Conservation (phyloP, 2,329 filamentous ascomycete species). For the Ustulina deusta region DNA sequence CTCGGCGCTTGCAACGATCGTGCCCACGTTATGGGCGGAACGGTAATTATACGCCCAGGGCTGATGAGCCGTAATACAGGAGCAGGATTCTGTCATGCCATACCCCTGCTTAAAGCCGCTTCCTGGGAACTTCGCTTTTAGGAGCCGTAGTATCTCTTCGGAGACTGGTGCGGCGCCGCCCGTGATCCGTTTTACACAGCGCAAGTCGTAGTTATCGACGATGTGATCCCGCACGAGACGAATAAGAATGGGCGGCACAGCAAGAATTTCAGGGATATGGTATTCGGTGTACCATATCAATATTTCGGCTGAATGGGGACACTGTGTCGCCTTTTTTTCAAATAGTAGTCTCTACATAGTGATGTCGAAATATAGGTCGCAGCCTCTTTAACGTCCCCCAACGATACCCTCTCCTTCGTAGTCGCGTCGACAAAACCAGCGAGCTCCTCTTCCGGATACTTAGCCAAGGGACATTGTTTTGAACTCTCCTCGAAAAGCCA, state of each 20-base stretch:
- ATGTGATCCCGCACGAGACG: conserved; percentile 68
- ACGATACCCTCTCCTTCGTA: conserved; percentile 69
- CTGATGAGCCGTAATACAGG: conserved; percentile 72
- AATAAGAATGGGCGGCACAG: conserved; percentile 72
- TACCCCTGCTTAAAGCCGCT: conserved; percentile 75
- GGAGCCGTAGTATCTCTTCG: conserved; percentile 66
- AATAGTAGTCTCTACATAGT: conserved; percentile 65
- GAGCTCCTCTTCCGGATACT: conserved; percentile 42
- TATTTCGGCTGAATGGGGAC: conserved; percentile 72
- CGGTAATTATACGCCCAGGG: conserved; percentile 66
- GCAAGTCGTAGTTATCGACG: conserved; percentile 67
- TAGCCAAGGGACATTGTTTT: conserved; percentile 41
- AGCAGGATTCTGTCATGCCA: conserved; percentile 76
- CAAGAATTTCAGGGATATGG: conserved; percentile 65
- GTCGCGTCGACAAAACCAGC: conserved; percentile 59
- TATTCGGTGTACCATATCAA: conserved; percentile 72
- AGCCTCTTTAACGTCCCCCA: conserved; percentile 67
- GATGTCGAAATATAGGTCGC: conserved; percentile 71
- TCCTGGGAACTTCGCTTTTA: conserved; percentile 67
- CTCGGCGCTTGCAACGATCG: conserved; percentile 68
- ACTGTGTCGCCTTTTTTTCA: conserved; percentile 68
- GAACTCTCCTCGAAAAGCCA: conserved; percentile 45
- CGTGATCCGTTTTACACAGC: conserved; percentile 66
- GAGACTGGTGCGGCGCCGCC: conserved; percentile 71
- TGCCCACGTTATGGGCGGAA: conserved; percentile 68